Conservation (phyloP, 164 flowering plant species). For the Umbellularia californica region DNA sequence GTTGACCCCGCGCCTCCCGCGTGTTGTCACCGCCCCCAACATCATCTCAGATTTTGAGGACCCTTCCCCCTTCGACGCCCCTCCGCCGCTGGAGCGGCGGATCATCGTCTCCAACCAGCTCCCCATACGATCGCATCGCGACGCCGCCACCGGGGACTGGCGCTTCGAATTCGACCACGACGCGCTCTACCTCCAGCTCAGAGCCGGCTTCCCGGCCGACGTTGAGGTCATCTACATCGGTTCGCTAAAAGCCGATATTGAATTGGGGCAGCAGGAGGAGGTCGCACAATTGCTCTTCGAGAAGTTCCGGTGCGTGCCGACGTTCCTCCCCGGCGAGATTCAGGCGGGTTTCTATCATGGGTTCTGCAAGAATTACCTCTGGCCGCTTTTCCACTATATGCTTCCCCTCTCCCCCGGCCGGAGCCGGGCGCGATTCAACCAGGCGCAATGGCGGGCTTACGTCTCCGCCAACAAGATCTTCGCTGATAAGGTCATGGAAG, state of each 20-base stretch:
- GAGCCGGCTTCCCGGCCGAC: slow-evolving; percentile 24
- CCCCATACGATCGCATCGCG: slow-evolving; percentile 28
- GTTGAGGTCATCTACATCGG: slow-evolving; percentile 14
- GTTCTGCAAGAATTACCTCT: slow-evolving; percentile 18
- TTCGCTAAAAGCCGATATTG: slow-evolving; percentile 7
- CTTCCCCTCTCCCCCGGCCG: slow-evolving; percentile 14
- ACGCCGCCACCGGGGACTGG: slow-evolving; percentile 24
- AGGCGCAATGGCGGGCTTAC: slow-evolving; percentile 16
- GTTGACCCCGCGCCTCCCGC: slow-evolving; percentile 2
- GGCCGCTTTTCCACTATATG: slow-evolving; percentile 23
- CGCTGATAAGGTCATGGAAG: slow-evolving; percentile 20
- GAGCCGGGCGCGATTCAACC: slow-evolving; percentile 12
- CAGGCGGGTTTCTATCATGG: slow-evolving; percentile 18
- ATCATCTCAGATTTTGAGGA: slow-evolving; percentile 8
- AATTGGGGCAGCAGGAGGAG: slow-evolving; percentile 31
- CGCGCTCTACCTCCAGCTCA: slow-evolving; percentile 26
- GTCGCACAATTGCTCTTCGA: slow-evolving; percentile 26
- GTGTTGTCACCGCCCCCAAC: slow-evolving; percentile 9
- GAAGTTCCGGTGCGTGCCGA: slow-evolving; percentile 42
- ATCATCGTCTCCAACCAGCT: slow-evolving; percentile 57
- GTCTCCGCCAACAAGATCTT: slow-evolving; percentile 20
- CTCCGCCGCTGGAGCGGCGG: slow-evolving; percentile 22
- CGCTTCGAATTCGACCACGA: slow-evolving; percentile 37
- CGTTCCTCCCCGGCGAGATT: slow-evolving; percentile 12
- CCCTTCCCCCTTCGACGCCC: slow-evolving; percentile 4